phyloP scores from a whole-genome alignment of 768 basidiomycete species.

The Boletus rex-veris region DNA sequence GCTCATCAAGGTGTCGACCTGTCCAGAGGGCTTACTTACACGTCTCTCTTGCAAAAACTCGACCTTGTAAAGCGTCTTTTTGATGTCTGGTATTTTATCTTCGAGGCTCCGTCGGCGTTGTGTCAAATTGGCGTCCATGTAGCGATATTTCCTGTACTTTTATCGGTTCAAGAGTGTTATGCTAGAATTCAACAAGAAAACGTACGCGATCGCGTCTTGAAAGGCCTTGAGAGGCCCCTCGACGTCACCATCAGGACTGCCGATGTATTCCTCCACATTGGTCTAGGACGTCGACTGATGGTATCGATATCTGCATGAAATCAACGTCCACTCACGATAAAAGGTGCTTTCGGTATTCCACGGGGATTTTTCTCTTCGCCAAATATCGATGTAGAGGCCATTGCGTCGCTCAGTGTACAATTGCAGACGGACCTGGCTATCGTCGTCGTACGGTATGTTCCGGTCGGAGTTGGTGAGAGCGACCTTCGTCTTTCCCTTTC shows the following conservation, averaged over 20 bases:
- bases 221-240: constrained; percentile 77
- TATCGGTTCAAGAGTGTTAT: constrained; percentile 16
- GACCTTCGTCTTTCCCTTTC: too few relatives aligned
- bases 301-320: neutral
- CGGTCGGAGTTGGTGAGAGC: constrained; percentile 22
- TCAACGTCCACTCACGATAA: constrained; percentile 63
- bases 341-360: constrained; percentile 93
- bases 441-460: constrained; percentile 14
- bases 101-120: constrained; percentile 77
- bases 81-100: constrained; percentile 95
- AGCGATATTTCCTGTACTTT: constrained; percentile 87
- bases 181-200: constrained; percentile 2
- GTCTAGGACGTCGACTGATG: constrained; percentile 45
- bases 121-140: constrained; percentile 88
- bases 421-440: too few relatives aligned
- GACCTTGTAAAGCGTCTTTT: constrained; percentile 88
- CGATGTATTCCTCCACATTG: constrained; percentile 84
- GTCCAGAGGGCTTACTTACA: constrained; percentile 39
- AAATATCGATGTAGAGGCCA: constrained; percentile 31
- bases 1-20: neutral
- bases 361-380: constrained; percentile 69
- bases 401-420: neutral
- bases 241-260: constrained; percentile 70
- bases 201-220: constrained; percentile 94
- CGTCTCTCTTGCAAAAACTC: constrained; percentile 70